Percentiles rank a stretch among this genome's conserved stretches.
Conservation (phyloP, 2,329 filamentous ascomycete genomes). For the Xylaria sp. region DNA sequence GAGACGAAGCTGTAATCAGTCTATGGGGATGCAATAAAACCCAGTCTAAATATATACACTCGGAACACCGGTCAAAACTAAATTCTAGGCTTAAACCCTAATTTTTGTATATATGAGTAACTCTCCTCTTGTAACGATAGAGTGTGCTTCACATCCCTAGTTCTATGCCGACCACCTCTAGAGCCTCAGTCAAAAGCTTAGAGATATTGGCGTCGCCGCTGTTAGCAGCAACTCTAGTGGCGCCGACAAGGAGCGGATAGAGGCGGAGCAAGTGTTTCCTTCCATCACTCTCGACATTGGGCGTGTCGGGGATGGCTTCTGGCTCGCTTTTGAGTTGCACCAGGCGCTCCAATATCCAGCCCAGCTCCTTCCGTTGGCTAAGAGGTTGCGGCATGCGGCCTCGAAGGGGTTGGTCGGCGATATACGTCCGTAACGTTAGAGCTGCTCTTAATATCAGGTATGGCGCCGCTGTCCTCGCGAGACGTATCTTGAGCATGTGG, state of each 20-base stretch:
- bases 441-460: conserved; percentile 84
- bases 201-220: conserved; percentile 66
- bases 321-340: conserved; percentile 72
- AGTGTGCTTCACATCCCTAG: conserved; percentile 46
- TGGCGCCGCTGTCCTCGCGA: conserved; percentile 78
- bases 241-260: conserved; percentile 77
- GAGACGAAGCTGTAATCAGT: neutral
- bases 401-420: conserved; percentile 88
- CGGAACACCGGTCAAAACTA: neutral
- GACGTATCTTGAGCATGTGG: conserved; percentile 55
- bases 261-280: conserved; percentile 80
- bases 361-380: conserved; percentile 77
- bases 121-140: neutral
- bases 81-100: neutral
- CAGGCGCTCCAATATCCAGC: conserved; percentile 71
- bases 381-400: conserved; percentile 88
- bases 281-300: conserved; percentile 58
- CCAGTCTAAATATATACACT: conserved; percentile 8
- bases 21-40: conserved; percentile 1
- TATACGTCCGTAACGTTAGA: conserved; percentile 80
- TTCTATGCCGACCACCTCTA: conserved; percentile 67
- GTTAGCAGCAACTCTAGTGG: conserved; percentile 61
- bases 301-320: conserved; percentile 66
- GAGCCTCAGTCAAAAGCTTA: conserved; percentile 61
- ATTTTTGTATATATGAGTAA: too few species aligned